Percentiles rank a stretch among this genome's conserved stretches.
phyloP scores from a whole-genome alignment of 768 basidiomycete species.

The Phaeolepiota aurea region DNA sequence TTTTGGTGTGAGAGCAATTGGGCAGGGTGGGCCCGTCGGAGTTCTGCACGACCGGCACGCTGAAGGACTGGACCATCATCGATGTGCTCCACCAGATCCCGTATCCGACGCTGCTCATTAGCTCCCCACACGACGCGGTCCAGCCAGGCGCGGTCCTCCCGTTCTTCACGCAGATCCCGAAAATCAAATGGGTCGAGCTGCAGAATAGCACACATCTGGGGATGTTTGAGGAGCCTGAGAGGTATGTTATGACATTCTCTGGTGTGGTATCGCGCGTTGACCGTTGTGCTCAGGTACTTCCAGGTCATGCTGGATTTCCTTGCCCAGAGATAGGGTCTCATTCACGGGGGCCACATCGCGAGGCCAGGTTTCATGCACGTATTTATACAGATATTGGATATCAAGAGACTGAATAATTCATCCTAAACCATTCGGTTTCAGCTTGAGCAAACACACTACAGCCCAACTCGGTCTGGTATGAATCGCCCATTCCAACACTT shows the following conservation, averaged over 20 bases:
- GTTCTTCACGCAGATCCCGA: constrained; percentile 14
- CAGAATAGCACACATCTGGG: constrained; percentile 18
- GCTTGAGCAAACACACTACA: too few species aligned
- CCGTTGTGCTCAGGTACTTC: too few species aligned
- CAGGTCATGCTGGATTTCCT: too few species aligned
- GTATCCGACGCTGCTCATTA: constrained; percentile 14
- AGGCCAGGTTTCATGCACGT: too few species aligned
- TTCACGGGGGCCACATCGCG: too few species aligned
- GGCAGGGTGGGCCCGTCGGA: constrained; percentile 27
- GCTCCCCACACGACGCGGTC: constrained; percentile 10
- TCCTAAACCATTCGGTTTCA: too few species aligned
- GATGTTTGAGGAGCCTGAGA: constrained; percentile 14
- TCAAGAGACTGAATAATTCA: too few species aligned
- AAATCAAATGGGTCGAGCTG: constrained; percentile 25
- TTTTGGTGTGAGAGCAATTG: too few species aligned
- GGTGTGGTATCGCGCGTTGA: too few species aligned
- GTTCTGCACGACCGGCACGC: constrained; percentile 18
- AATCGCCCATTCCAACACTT: constrained; percentile 40
- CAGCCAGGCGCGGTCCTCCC: constrained; percentile 14
- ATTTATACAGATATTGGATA: too few species aligned
- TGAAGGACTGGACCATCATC: constrained; percentile 14
- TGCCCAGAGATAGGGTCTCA: too few species aligned
- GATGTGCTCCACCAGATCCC: constrained; percentile 14
- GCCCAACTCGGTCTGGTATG: constrained; percentile 26
- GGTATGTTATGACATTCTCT: too few species aligned